Percentiles rank a stretch among this genome's conserved stretches.
These are phyloP conservation scores for Termitomyces sp. DNA, from an alignment of 768 basidiomycete species.

Conservation along the genomic window DNA sequence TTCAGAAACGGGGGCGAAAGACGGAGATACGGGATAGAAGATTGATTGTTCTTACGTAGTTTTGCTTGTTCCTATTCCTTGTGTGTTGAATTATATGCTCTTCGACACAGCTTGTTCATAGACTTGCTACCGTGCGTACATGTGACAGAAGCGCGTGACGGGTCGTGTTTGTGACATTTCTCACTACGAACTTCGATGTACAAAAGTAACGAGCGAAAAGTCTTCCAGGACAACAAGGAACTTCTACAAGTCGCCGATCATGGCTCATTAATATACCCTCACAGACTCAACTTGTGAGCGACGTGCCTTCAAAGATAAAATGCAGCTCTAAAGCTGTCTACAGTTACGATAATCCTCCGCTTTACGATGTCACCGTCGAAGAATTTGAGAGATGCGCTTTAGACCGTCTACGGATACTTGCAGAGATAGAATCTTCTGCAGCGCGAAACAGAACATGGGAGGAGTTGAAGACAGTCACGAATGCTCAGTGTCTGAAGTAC, in stretches of 20 bases:
- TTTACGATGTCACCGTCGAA: conserved; percentile 86
- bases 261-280: conserved; percentile 45
- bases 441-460: conserved; percentile 80
- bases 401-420: conserved; percentile 78
- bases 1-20: conserved; percentile 64
- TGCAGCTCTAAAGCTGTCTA: conserved; percentile 4
- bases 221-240: conserved; percentile 15
- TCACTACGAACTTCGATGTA: conserved; percentile 22
- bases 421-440: conserved; percentile 86
- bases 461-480: conserved; percentile 63
- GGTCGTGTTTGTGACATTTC: conserved; percentile 16
- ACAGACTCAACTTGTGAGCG: conserved; percentile 75
- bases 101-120: conserved; percentile 2
- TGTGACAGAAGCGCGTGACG: conserved; percentile 15
- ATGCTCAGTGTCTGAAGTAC: conserved; percentile 64
- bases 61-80: neutral
- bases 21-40: conserved; percentile 65
- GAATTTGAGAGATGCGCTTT: conserved; percentile 92
- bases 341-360: conserved; percentile 85
- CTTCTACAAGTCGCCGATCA: conserved; percentile 23
- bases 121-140: conserved; percentile 4
- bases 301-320: neutral
- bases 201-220: conserved; percentile 26
- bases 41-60: conserved; percentile 1
- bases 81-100: neutral